phyloP scores from a whole-genome alignment of 345 rosid genomes.

The Leavenworthia alabamica region DNA sequence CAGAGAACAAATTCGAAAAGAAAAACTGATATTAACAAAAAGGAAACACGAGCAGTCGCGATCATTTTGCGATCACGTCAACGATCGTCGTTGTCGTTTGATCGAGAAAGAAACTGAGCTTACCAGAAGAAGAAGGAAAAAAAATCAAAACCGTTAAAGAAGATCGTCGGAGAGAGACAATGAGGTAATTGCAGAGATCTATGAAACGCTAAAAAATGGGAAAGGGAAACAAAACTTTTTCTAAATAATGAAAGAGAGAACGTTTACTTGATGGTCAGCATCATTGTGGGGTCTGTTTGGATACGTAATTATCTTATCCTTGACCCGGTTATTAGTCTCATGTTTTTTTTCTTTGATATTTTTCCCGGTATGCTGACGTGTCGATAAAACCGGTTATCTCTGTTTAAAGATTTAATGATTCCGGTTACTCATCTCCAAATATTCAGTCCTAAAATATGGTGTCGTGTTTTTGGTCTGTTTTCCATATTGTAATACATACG shows the following conservation, averaged over 20 bases:
- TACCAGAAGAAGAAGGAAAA: constrained; percentile 13
- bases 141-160: constrained; percentile 1
- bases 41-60: background rate
- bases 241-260: constrained; percentile 18
- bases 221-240: background rate
- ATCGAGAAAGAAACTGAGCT: constrained; percentile 10
- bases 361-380: constrained; percentile 7
- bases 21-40: background rate
- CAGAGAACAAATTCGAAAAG: background rate
- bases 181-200: background rate
- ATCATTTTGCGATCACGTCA: background rate
- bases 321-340: background rate
- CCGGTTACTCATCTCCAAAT: background rate
- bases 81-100: background rate
- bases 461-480: too few relatives aligned
- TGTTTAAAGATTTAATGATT: too few relatives aligned
- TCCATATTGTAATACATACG: too few relatives aligned
- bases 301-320: constrained; percentile 5
- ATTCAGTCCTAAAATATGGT: too few relatives aligned
- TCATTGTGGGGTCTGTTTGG: constrained; percentile 28
- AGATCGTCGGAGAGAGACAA: background rate
- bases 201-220: constrained; percentile 8
- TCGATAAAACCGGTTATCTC: background rate
- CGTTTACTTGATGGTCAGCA: constrained; percentile 31
- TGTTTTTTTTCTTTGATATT: background rate